phyloP scores from a whole-genome alignment of 2,329 filamentous ascomycete species.

The Lojkania enalia region DNA sequence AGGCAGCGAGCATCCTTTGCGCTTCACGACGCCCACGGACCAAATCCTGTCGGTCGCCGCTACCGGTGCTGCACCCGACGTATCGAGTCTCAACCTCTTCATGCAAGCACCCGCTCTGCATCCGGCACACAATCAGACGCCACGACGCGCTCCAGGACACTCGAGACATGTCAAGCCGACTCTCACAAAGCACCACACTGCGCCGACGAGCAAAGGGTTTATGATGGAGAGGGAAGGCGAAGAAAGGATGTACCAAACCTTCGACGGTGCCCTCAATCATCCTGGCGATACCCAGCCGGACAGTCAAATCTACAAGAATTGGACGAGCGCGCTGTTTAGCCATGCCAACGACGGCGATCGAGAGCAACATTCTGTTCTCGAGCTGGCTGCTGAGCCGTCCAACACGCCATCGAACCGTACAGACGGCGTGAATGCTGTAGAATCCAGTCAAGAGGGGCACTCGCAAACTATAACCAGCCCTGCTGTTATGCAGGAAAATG shows the following conservation, averaged over 20 bases:
- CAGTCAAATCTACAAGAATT: constrained; percentile 51
- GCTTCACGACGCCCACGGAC: constrained; percentile 32
- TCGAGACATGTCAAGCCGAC: constrained; percentile 36
- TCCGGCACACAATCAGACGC: constrained; percentile 18
- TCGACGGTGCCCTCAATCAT: constrained; percentile 41
- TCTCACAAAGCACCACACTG: constrained; percentile 34
- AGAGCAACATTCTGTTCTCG: constrained; percentile 19
- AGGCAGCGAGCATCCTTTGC: constrained; percentile 25
- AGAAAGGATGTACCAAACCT: constrained; percentile 40
- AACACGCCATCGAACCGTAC: background rate
- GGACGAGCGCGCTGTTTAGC: constrained; percentile 34
- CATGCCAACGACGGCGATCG: constrained; percentile 12
- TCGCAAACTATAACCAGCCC: constrained; percentile 35
- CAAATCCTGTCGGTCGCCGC: constrained; percentile 13
- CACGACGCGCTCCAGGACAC: constrained; percentile 33
- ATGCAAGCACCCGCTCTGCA: constrained; percentile 19
- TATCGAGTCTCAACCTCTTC: constrained; percentile 5
- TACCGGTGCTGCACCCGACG: background rate
- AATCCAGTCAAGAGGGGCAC: constrained; percentile 32
- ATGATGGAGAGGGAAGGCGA: constrained; percentile 21
- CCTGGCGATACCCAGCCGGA: constrained; percentile 53
- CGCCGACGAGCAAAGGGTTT: constrained; percentile 29
- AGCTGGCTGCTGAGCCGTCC: constrained; percentile 11
- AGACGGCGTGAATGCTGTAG: constrained; percentile 23
- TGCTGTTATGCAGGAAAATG: constrained; percentile 31